phyloP scores from a whole-genome alignment of 129 eudicot species.

The Mikania micrantha region DNA sequence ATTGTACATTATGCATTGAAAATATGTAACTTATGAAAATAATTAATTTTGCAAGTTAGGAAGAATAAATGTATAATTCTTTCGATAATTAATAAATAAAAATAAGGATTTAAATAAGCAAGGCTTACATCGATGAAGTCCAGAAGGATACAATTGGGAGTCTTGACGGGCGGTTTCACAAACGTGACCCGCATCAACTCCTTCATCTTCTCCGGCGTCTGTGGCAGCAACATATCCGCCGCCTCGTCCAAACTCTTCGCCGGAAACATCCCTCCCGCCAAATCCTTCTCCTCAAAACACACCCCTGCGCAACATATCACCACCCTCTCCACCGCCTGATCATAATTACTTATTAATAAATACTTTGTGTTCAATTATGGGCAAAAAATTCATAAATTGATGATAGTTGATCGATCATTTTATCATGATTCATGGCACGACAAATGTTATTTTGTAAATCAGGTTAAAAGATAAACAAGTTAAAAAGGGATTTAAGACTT shows the following conservation, averaged over 20 bases:
- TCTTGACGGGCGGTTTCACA: conserved; percentile 50
- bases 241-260: conserved; percentile 66
- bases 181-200: conserved; percentile 48
- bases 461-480: too few species aligned
- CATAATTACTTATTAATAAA: too few species aligned
- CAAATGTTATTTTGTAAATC: too few species aligned
- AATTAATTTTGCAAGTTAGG: too few species aligned
- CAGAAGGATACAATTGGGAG: conserved; percentile 54
- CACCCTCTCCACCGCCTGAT: conserved; percentile 58
- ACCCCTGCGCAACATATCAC: conserved; percentile 87
- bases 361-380: too few species aligned
- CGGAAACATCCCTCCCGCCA: conserved; percentile 64
- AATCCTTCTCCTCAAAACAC: conserved; percentile 72
- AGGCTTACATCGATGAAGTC: conserved; percentile 60
- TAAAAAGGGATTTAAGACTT: too few species aligned
- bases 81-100: neutral
- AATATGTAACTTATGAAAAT: too few species aligned
- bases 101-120: neutral
- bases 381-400: too few species aligned
- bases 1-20: too few species aligned
- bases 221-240: conserved; percentile 59
- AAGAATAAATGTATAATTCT: too few species aligned
- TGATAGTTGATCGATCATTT: too few species aligned
- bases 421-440: too few species aligned
- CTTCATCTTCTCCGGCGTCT: conserved; percentile 65